These are phyloP conservation scores for Puccinia hordei DNA, from an alignment of 1,284 basidiomycete species.

Conservation along the genomic window DNA sequence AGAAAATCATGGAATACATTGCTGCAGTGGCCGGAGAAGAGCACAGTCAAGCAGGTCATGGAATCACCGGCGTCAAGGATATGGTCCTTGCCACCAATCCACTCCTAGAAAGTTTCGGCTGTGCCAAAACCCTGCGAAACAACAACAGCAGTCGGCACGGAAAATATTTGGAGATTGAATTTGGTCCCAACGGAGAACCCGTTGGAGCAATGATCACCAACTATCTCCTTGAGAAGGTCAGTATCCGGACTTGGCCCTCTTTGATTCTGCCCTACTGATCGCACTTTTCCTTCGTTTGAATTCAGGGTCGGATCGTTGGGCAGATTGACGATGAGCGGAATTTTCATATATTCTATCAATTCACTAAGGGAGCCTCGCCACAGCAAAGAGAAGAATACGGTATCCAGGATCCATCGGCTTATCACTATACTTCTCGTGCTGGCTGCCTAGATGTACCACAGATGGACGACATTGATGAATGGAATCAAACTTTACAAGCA, in stretches of 20 bases:
- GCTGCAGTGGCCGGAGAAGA: conserved; percentile 86
- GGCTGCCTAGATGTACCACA: conserved; percentile 88
- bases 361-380: conserved; percentile 89
- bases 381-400: conserved; percentile 91
- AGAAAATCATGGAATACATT: conserved; percentile 99
- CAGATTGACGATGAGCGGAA: conserved; percentile 96
- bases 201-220: conserved; percentile 98
- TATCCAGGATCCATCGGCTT: conserved; percentile 93
- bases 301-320: conserved; percentile 81
- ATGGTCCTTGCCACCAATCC: conserved; percentile 99
- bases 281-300: not conserved
- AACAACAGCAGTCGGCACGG: conserved; percentile 99
- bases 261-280: conserved; percentile 16
- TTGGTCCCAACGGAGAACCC: conserved; percentile 87
- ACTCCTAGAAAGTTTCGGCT: conserved; percentile 94
- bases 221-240: conserved; percentile 88
- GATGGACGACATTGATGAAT: conserved; percentile 88
- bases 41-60: conserved; percentile 66
- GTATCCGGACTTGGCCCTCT: conserved; percentile 28
- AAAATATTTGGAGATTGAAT: conserved; percentile 99
- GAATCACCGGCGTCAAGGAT: conserved; percentile 94
- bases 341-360: conserved; percentile 99
- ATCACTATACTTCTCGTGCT: conserved; percentile 87
- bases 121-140: conserved; percentile 97
- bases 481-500: conserved; percentile 84